Evolutionary conservation across 169 alveolate species (phyloP), one percentile per base, ranked within the genome.

Genomic region (Eimeria brunetti): DNA sequence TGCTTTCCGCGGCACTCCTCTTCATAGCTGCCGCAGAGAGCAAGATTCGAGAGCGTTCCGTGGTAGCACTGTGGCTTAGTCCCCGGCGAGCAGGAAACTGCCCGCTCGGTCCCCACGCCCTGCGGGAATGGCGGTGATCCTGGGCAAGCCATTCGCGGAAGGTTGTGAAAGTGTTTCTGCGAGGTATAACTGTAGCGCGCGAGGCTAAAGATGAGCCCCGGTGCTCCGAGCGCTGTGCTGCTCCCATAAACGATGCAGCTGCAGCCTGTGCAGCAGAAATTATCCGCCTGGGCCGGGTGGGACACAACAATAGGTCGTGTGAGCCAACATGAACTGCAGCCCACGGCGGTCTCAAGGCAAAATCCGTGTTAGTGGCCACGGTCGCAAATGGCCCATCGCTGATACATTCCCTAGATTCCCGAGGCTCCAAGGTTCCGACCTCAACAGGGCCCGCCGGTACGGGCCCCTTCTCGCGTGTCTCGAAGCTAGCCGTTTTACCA

Each of bases 61-160:
- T 62, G 11, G 93, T 62, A 64, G 93, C 93, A 67, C 93, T 86
- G 81, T 86, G 93, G 93, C 93, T 62, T 44, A 86, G 80, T 18
- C 93, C 93, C 12, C 93, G 64, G 60, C 93, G 93, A 27, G 93
- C 93, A 62, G 93, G 93, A 56, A 41, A 86, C 64, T 86, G 93
- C 67, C 64, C 93, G 33, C 49, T 56, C 30, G 93, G 81, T 41
- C 93, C 83, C 83, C 83, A 86, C 14, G 93, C 69, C 5, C 44
- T 86, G 33, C 93, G 60, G 67, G 93, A 64, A 60, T 60, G 93
- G 24, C 83, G 83, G 46, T 86, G 93, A 49, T 86, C 93, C 44
- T 86, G 67, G 33, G 93, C 93, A 20, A 86, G 83, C 93, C 93
- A 86, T 14, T 86, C 93, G 80, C 69, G 93, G 83, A 86, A 86